phyloP scores from a whole-genome alignment of 148 eudicot species.

The Drosera capensis region DNA sequence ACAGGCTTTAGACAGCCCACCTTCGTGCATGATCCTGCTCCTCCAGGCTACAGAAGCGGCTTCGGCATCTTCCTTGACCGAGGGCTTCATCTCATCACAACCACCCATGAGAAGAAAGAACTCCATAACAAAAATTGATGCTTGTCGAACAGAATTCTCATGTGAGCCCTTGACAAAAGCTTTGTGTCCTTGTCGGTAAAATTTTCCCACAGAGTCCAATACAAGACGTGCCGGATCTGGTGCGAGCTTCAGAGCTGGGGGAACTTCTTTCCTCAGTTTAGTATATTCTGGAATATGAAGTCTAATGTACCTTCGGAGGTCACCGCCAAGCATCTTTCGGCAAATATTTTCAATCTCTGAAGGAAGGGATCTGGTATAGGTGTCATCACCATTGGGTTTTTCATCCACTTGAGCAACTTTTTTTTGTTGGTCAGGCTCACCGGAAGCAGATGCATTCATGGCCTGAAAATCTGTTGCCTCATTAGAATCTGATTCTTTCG shows the following conservation, averaged over 20 bases:
- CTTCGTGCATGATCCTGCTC: slow-evolving; percentile 27
- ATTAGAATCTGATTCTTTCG: too few species aligned
- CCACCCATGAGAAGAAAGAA: slow-evolving; percentile 26
- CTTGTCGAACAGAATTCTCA: slow-evolving; percentile 18
- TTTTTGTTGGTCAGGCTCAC: background rate
- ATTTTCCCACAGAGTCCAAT: slow-evolving; percentile 24
- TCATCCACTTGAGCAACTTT: background rate
- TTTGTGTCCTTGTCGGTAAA: slow-evolving; percentile 26
- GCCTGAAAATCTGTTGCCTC: too few species aligned
- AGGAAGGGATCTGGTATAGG: background rate
- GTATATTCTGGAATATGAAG: background rate
- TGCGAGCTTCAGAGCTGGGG: slow-evolving; percentile 23
- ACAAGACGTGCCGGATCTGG: slow-evolving; percentile 24
- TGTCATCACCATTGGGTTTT: background rate
- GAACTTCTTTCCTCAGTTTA: slow-evolving; percentile 20
- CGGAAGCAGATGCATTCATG: too few species aligned
- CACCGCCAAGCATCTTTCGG: slow-evolving; percentile 12
- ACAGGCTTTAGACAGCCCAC: slow-evolving; percentile 12
- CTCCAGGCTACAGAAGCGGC: slow-evolving; percentile 26
- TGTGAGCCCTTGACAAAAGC: slow-evolving; percentile 18
- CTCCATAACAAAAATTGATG: slow-evolving; percentile 29
- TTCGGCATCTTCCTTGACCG: slow-evolving; percentile 19
- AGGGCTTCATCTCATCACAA: slow-evolving; percentile 10
- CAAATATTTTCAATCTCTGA: slow-evolving; percentile 16
- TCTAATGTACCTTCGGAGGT: slow-evolving; percentile 17